phyloP scores from a whole-genome alignment of 345 rosid species.

The Noccaea caerulescens region DNA sequence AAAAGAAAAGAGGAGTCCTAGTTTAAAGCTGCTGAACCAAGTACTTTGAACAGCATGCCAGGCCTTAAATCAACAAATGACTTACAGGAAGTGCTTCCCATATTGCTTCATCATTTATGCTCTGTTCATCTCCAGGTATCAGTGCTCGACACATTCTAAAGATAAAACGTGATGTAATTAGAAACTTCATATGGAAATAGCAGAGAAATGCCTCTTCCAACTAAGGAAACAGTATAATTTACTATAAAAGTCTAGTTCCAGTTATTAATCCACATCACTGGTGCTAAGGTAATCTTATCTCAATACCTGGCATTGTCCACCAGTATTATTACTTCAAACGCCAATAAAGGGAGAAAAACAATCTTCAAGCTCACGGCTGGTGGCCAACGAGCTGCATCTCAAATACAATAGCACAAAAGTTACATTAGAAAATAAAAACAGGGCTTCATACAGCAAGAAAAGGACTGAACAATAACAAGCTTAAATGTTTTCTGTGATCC shows the following conservation, averaged over 20 bases:
- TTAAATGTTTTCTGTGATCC: background rate
- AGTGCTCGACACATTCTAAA: slow-evolving; percentile 93
- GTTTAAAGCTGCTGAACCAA: slow-evolving; percentile 4
- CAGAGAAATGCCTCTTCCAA: background rate
- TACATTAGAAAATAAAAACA: background rate
- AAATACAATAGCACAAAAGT: slow-evolving; percentile 9
- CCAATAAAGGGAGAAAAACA: slow-evolving; percentile 83
- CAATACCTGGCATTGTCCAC: slow-evolving; percentile 89
- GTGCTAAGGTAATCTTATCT: background rate
- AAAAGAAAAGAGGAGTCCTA: slow-evolving; percentile 4
- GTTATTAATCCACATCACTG: background rate
- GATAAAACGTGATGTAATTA: slow-evolving; percentile 2
- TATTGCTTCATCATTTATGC: slow-evolving; percentile 85
- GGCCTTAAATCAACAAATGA: slow-evolving; percentile 22
- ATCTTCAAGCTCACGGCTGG: slow-evolving; percentile 87
- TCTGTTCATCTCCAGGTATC: slow-evolving; percentile 95
- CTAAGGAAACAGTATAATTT: slow-evolving; percentile 9
- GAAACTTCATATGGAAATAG: background rate
- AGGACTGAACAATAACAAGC: slow-evolving; percentile 11
- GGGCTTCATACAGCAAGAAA: background rate
- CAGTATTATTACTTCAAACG: slow-evolving; percentile 72
- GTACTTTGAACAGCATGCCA: background rate
- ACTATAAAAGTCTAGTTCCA: background rate
- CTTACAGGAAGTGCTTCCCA: slow-evolving; percentile 98
- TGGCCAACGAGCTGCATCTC: slow-evolving; percentile 39